phyloP scores from a whole-genome alignment of 345 rosid genomes.

The Camelina hispida region DNA sequence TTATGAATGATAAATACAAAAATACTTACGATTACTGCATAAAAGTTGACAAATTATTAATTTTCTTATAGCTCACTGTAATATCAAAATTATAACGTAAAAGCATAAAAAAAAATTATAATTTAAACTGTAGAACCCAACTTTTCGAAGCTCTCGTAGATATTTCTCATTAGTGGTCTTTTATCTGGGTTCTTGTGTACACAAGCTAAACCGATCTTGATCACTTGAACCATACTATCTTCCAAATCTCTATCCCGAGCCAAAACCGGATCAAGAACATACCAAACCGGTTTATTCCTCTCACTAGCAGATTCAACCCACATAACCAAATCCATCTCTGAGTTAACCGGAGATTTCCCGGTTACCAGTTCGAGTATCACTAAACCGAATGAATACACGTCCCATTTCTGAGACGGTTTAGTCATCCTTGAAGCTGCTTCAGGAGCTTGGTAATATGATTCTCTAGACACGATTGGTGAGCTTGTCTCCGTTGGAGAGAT shows the following conservation, averaged over 20 bases:
- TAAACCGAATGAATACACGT: constrained; percentile 89
- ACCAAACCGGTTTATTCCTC: constrained; percentile 61
- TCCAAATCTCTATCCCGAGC: constrained; percentile 58
- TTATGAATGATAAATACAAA: not conserved
- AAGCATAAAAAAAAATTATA: not conserved
- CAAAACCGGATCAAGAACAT: constrained; percentile 71
- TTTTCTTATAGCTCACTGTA: too few relatives aligned
- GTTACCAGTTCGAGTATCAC: constrained; percentile 76
- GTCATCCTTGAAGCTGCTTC: constrained; percentile 62
- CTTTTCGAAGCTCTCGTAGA: constrained; percentile 61
- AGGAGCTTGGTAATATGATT: constrained; percentile 73
- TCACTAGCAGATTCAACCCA: constrained; percentile 74
- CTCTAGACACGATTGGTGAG: constrained; percentile 44
- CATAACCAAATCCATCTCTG: constrained; percentile 62
- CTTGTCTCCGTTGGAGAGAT: constrained; percentile 61
- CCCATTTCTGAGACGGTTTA: constrained; percentile 98
- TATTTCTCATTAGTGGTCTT: constrained; percentile 77
- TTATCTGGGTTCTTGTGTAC: constrained; percentile 64
- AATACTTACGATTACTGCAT: too few relatives aligned
- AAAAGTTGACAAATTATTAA: not conserved
- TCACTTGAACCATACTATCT: constrained; percentile 59
- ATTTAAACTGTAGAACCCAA: constrained; percentile 29
- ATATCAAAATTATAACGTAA: too few relatives aligned
- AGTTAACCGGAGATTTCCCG: constrained; percentile 62
- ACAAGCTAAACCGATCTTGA: constrained; percentile 71